phyloP scores from a whole-genome alignment of 768 basidiomycete species.

The Agaricus blazei region DNA sequence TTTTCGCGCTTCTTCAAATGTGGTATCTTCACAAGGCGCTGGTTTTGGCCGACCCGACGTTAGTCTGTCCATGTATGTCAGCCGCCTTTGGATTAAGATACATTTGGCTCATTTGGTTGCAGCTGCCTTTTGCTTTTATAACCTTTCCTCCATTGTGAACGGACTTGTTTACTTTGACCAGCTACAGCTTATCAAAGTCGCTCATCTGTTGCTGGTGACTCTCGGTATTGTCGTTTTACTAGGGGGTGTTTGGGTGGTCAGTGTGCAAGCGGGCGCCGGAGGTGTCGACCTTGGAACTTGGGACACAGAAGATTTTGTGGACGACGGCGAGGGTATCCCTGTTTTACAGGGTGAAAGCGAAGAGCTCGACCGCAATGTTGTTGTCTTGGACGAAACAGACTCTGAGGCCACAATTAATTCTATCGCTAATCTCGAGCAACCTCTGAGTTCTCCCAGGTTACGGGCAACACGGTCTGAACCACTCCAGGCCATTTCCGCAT shows the following conservation, averaged over 20 bases:
- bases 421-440: not conserved
- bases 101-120: conserved; percentile 14
- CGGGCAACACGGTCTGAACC: conserved; percentile 22
- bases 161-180: conserved; percentile 90
- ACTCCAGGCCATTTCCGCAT: not conserved
- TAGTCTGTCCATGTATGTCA: conserved; percentile 78
- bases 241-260: conserved; percentile 87
- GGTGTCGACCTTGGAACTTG: conserved; percentile 43
- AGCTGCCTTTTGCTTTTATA: conserved; percentile 96
- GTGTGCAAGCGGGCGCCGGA: conserved; percentile 60
- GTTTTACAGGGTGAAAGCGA: conserved; percentile 19
- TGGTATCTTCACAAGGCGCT: conserved; percentile 83
- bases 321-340: conserved; percentile 19
- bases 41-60: conserved; percentile 75
- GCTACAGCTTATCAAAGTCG: conserved; percentile 58
- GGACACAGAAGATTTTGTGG: conserved; percentile 36
- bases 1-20: conserved; percentile 75
- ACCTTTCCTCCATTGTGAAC: conserved; percentile 86
- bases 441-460: conserved; percentile 22
- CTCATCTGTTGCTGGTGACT: conserved; percentile 72
- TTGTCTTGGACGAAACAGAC: not conserved
- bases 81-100: conserved; percentile 8
- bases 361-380: not conserved
- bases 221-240: conserved; percentile 76
- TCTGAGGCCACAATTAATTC: not conserved